Base-by-base conservation (phyloP, 192 early-diverging fungal species). In the Spizellomyces sp. region DNA sequence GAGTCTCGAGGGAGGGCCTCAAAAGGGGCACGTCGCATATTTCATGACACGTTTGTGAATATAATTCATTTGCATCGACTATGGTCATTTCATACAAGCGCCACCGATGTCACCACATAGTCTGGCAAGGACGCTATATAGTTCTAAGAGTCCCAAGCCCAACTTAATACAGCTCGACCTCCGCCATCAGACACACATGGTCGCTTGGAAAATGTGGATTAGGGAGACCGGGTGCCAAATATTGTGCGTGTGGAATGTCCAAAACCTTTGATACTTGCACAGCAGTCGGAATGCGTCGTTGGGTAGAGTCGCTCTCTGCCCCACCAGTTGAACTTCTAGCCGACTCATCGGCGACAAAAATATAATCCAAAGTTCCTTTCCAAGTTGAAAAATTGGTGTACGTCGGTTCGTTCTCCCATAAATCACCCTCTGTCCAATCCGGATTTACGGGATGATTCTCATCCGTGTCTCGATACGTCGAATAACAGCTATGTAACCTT, bases 281-380 rank as follows among this genome's bases (percentile, higher is more conserved):
- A 69, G 22, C 45, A 10, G 43, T 15, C n/a, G 47, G 66, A n/a
- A 21, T 21, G 21, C 21, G 15, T 7, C 8, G 15, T 12, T 48
- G 10, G 22, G 41, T 15, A 10, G 6, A 27, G 8, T 74, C 57
- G 54, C 48, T 43, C 58, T 17, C 14, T 15, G 15, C 75, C 15
- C 56, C 15, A 5, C 15, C 65, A 10, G 10, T 27, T 9, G 63
- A 14, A 17, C 14, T 42, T n/a, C 10, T 14, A 9, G 8, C 67
- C 57, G 62, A 45, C n/a, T 54, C 44, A 4, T 45, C 61, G 27
- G 14, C 15, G 8, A 63, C 7, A 47, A 76, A 76, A 21, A 82
- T 74, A 42, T 82, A 82, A 57, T 82, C 81, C 46, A 82, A 52
- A 6, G 78, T 80, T 0, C 81, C 81, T 58, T 70, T 74, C 75